Evolutionary conservation across 805 yeast species (phyloP).

Genomic region (Barnettozyma californica): DNA sequence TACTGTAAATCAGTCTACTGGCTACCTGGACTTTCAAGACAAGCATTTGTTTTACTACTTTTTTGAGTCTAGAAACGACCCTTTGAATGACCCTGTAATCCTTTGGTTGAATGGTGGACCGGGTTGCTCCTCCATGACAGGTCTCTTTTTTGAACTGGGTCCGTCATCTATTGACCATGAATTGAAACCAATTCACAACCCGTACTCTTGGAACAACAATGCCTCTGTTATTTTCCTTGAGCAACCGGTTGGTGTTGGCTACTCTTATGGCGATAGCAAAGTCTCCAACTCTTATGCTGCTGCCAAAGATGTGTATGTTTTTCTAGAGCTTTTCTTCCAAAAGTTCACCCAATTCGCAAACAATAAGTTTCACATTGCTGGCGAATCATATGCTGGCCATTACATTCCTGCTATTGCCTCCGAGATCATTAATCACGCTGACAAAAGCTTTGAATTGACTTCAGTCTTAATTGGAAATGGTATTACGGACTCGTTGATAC

Average conservation of each 20-base stretch:
- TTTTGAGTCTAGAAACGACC: conserved; percentile 88
- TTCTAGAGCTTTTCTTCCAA: conserved; percentile 76
- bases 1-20: conserved; percentile 72
- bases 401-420: conserved; percentile 69
- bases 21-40: conserved; percentile 72
- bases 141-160: conserved; percentile 87
- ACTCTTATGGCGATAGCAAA: conserved; percentile 63
- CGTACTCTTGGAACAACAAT: conserved; percentile 85
- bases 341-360: conserved; percentile 69
- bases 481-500: conserved; percentile 77
- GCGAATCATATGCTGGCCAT: conserved; percentile 83
- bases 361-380: conserved; percentile 68
- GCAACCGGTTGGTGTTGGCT: conserved; percentile 93
- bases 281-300: conserved; percentile 76
- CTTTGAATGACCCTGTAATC: conserved; percentile 77
- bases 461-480: conserved; percentile 92
- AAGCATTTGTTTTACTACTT: conserved; percentile 86
- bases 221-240: conserved; percentile 89
- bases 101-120: conserved; percentile 95
- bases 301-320: conserved; percentile 80
- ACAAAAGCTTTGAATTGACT: conserved; percentile 55
- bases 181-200: conserved; percentile 69
- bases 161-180: conserved; percentile 69
- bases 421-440: conserved; percentile 41
- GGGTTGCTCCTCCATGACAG: conserved; percentile 90